These are phyloP conservation scores for Eucalyptus erythrocorys DNA, from an alignment of 345 rosid genomes.

Conservation along the genomic window DNA sequence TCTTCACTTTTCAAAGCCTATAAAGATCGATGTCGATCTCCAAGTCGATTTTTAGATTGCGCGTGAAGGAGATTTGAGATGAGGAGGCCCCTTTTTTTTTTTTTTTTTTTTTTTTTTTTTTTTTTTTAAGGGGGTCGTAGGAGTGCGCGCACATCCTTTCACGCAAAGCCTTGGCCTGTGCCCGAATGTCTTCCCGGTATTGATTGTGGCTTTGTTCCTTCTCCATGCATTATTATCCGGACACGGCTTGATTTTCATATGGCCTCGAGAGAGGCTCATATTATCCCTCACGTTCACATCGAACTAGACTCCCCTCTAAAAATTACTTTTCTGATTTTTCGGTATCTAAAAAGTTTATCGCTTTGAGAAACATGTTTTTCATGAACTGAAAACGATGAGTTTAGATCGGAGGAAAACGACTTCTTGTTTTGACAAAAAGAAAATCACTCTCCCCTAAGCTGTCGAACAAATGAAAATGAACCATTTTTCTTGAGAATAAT, in stretches of 20 bases:
- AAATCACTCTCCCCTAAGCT: too few relatives aligned
- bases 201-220: background rate
- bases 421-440: too few relatives aligned
- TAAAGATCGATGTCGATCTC: background rate
- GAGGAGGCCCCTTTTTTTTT: background rate
- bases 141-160: background rate
- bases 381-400: too few relatives aligned
- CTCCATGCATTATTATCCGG: background rate
- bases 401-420: too few relatives aligned
- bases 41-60: background rate
- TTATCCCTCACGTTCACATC: background rate
- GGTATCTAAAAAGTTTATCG: too few relatives aligned
- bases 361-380: too few relatives aligned
- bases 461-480: too few relatives aligned
- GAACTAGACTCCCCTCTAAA: background rate
- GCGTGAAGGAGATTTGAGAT: background rate
- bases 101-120: background rate
- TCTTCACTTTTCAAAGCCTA: background rate
- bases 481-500: too few relatives aligned
- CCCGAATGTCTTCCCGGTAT: background rate
- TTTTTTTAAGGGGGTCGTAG: background rate
- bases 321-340: too few relatives aligned
- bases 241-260: background rate
- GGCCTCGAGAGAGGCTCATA: background rate
- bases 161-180: background rate